Evolutionary conservation across 805 yeast genomes (phyloP).

Genomic region (Nakazawaea populi): DNA sequence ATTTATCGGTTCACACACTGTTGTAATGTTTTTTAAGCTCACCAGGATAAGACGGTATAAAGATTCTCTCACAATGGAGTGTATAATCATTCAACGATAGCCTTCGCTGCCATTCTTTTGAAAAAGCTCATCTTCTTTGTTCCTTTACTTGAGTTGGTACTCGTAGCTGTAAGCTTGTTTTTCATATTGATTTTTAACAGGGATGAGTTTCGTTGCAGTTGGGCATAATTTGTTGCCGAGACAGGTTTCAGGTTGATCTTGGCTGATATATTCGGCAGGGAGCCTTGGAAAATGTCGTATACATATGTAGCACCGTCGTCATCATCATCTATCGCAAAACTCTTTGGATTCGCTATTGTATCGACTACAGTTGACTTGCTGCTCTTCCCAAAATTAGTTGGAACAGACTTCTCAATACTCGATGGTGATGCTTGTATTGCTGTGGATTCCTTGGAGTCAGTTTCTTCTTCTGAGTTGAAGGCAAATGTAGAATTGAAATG

Average conservation of each 20-base stretch:
- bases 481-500: not conserved
- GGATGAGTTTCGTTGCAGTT: constrained; percentile 1
- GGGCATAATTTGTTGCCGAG: not conserved
- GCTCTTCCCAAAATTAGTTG: too few relatives aligned
- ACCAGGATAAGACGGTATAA: too few relatives aligned
- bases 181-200: not conserved
- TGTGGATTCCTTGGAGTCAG: not conserved
- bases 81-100: not conserved
- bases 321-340: not conserved
- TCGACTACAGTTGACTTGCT: not conserved
- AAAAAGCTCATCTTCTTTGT: constrained; percentile 3
- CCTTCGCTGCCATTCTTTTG: constrained; percentile 3
- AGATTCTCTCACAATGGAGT: not conserved
- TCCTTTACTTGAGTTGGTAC: too few relatives aligned
- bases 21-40: too few relatives aligned
- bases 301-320: constrained; percentile 2
- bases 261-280: too few relatives aligned
- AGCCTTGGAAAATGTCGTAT: constrained; percentile 3
- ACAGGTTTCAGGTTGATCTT: not conserved
- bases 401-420: too few relatives aligned
- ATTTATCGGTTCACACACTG: too few relatives aligned
- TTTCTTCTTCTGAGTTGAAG: too few relatives aligned
- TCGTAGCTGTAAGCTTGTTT: not conserved
- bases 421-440: too few relatives aligned
- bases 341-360: not conserved